Evolutionary conservation across 805 yeast species (phyloP), one percentile per base, ranked within the genome.

Genomic region (Starmerella kuoi): DNA sequence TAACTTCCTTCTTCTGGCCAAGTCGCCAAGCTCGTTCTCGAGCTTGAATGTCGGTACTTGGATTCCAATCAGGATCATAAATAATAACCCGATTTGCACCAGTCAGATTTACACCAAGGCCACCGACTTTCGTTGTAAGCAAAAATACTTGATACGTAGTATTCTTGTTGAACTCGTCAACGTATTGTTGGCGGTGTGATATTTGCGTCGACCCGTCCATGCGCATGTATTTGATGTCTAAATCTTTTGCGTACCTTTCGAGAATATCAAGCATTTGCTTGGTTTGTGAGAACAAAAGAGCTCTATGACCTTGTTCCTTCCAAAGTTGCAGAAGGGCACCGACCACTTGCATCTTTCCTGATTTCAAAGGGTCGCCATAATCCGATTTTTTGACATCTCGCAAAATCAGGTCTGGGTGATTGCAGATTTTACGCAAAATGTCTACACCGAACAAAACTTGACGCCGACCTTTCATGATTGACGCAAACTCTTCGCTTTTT

Each of bases 41-140:
- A 0, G 98, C 98, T 61, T 88, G 98, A 46, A 87, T 70, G 64
- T 88, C 98, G 0, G 97, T 91, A 1, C 95, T 85, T 1, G 98
- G 98, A 56, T 88, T 88, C 98, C 98, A 88, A 61, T 91, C 97
- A 0, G 98, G 98, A 55, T 88, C 98, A 58, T 73, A 88, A 14
- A 88, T 88, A 19, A 88, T 84, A 11, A 88, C 95, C 35, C 97
- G 65, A 51, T 86, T 86, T 0, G 98, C 97, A 3, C 97, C 97
- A 0, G 95, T 88, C 35, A 88, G 60, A 59, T 88, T 88, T 1
- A 88, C 83, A 18, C 98, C 98, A 31, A 91, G 64, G 0, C 98
- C 98, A 18, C 98, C 98, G 5, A 91, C 98, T 55, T 88, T 74
- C 0, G 98, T 91, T 0, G 98, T 91, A 30, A 91, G 64, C 19